Base-by-base conservation (phyloP, 2,329 filamentous ascomycete genomes). In the Phialophora verrucosa region DNA sequence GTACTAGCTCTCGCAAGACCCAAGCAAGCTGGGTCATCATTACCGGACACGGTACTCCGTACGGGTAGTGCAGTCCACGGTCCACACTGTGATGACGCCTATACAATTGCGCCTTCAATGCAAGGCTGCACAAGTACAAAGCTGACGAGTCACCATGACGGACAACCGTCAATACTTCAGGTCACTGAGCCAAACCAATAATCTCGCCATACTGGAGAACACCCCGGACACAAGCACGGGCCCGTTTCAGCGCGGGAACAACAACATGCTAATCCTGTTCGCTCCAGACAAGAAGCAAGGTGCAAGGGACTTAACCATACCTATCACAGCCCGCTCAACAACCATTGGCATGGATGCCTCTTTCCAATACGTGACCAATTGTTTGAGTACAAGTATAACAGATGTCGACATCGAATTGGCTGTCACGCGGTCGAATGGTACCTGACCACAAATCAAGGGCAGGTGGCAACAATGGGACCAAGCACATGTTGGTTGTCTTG, bases 391-490 rank as follows among this genome's bases (percentile, higher is more conserved):
- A 8, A 8, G 4, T n/a, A 35, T 23, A 25, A 32, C 54, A 42
- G 20, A 35, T 29, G 10, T 42, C 27, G 35, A 59, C 14, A 14
- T 31, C 35, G 55, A 58, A 44, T 59, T 59, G 56, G 38, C 42
- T 20, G 20, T 11, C n/a, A 49, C 38, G 10, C 35, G 14, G 25
- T n/a, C 38, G n/a, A 20, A 59, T 31, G 56, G n/a, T 49, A 25
- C 56, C 56, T 59, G 35, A 29, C 38, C 38, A 10, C 49, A 51
- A 51, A 23, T 29, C 49, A 11, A 27, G 49, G 12, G 10, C 32
- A 51, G 20, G 49, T 27, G 49, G 23, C 23, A 23, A 51, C 8
- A 51, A 51, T 27, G 1, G 23, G 20, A 14, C 5, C 20, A 29
- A 51, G 49, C 25, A 51, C 44, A n/a, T n/a, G 7, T 49, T n/a